These are phyloP conservation scores for Scheffersomyces quercinus DNA, from an alignment of 1,139 yeast genomes.

Conservation along the genomic window DNA sequence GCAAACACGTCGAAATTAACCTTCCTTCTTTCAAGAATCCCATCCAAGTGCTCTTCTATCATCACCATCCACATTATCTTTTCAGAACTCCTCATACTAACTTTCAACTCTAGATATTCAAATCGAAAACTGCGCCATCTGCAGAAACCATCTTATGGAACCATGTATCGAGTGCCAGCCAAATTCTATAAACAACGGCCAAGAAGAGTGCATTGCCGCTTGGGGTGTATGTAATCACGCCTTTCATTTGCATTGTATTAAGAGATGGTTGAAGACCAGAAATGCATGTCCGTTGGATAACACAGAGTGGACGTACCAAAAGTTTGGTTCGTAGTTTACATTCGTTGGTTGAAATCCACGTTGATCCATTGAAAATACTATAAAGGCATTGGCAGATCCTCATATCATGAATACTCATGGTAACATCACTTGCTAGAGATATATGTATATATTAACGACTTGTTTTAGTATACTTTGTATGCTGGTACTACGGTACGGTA, in stretches of 20 bases:
- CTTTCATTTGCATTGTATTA: constrained; percentile 92
- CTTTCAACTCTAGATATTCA: constrained; percentile 55
- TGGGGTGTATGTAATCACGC: constrained; percentile 98
- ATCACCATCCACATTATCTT: no score
- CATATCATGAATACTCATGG: constrained; percentile 1
- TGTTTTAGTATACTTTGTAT: no score
- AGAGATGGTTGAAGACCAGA: constrained; percentile 95
- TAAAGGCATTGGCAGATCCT: not conserved
- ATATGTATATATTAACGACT: no score
- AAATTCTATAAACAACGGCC: constrained; percentile 64
- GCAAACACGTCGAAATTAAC: no score
- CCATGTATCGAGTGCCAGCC: constrained; percentile 98
- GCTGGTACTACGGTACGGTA: no score
- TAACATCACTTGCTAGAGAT: constrained; percentile 6
- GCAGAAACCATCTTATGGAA: constrained; percentile 98
- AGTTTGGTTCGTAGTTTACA: constrained; percentile 54
- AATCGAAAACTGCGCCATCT: constrained; percentile 96
- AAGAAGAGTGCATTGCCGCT: constrained; percentile 88
- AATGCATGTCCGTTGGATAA: constrained; percentile 97
- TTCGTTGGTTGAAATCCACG: no score
- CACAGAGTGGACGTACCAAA: constrained; percentile 88
- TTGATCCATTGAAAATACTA: not conserved
- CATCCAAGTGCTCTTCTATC: no score
- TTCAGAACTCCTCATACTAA: constrained; percentile 19
- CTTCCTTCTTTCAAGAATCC: no score